Base-by-base conservation (phyloP, 208 protist genomes). In the Trypanosoma rangeli region DNA sequence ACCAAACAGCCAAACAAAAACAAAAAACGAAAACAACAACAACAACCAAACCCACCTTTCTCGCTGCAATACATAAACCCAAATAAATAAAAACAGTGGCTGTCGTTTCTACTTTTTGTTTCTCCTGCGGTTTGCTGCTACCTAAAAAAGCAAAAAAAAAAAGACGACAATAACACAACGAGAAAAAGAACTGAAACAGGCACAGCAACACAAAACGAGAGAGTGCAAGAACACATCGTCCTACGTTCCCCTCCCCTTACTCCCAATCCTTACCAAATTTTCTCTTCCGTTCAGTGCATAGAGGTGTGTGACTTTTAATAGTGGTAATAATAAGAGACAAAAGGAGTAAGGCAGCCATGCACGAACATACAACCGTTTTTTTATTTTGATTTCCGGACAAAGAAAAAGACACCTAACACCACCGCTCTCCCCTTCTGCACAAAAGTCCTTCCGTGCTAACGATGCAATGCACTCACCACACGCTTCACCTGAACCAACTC, bases 131-230 rank as follows among this genome's bases (percentile, higher is more conserved):
- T 20, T 64, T 64, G 13, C 2, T 59, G 12, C 20, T 59, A 1
- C 20, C 49, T 24, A 26, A 53, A n/a, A 53, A 24, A 53, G 7
- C 22, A 53, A 18, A 59, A 35, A 59, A 68, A 68, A 35, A 42
- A 68, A 44, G 37, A 39, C 15, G 20, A 24, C 20, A 18, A 56
- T 16, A 52, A 37, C 3, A 24, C 18, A 67, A 26, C 12, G 16
- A 53, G 0, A 46, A 33, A 48, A 49, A 48, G 22, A 48, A 16
- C 16, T 29, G 20, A 29, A 49, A 48, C 20, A 48, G 4, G 49
- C 13, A 28, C 37, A 48, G 37, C 35, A 31, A 7, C n/a, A 39
- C 1, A 65, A 57, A 65, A 68, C 22, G 33, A 22, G 1, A 24
- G 24, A 46, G 67, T 16, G 1, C 4, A 49, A 67, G 16, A 54